Evolutionary conservation across 371 early-diverging fungal species (phyloP).

Genomic region (Mucor irregularis): DNA sequence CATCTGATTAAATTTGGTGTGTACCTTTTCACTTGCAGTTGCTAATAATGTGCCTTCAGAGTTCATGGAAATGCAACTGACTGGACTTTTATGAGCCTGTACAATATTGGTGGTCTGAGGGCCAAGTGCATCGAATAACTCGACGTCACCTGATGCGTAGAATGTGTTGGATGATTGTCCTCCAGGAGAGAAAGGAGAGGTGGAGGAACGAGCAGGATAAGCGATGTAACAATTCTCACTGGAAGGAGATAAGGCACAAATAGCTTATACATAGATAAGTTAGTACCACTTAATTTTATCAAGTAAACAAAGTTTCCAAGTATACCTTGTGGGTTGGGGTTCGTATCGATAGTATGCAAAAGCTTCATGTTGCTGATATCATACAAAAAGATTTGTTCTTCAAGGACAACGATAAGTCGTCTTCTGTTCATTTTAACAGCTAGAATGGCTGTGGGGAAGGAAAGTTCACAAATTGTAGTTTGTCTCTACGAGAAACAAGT

Average conservation of each 20-base stretch:
- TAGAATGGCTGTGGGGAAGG: slow-evolving; percentile 88
- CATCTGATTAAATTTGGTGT: neutral
- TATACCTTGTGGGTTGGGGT: slow-evolving; percentile 84
- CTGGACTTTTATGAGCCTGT: slow-evolving; percentile 90
- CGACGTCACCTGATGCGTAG: slow-evolving; percentile 75
- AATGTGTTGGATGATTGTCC: slow-evolving; percentile 55
- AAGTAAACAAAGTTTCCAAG: neutral
- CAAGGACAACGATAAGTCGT: slow-evolving; percentile 88
- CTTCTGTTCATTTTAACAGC: slow-evolving; percentile 94
- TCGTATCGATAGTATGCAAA: slow-evolving; percentile 92
- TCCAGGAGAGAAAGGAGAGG: slow-evolving; percentile 61
- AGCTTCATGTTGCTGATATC: slow-evolving; percentile 97
- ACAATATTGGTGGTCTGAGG: slow-evolving; percentile 69
- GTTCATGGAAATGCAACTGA: slow-evolving; percentile 84
- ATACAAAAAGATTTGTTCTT: slow-evolving; percentile 89
- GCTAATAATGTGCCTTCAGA: slow-evolving; percentile 90
- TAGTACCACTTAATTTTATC: neutral
- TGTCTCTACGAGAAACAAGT: slow-evolving; percentile 62
- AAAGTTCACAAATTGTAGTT: slow-evolving; percentile 94
- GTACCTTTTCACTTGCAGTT: slow-evolving; percentile 92
- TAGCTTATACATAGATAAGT: slow-evolving; percentile 46
- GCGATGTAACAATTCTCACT: slow-evolving; percentile 93
- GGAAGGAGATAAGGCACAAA: slow-evolving; percentile 92
- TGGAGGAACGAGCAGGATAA: slow-evolving; percentile 43
- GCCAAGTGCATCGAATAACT: slow-evolving; percentile 89